These are phyloP conservation scores for Tulasnella sp. DNA, from an alignment of 768 basidiomycete species.

Conservation along the genomic window DNA sequence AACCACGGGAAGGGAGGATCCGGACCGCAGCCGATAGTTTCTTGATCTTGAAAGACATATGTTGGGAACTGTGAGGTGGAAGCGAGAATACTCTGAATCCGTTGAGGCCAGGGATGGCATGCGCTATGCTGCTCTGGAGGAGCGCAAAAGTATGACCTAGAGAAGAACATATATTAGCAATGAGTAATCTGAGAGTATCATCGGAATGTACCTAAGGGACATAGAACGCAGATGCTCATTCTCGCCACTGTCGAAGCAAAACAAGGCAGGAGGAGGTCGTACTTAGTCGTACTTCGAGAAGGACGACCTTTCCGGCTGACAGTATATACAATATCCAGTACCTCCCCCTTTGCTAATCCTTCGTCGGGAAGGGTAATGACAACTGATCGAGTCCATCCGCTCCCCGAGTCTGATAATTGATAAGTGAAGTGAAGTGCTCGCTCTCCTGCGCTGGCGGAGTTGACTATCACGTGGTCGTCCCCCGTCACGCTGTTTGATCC, in stretches of 20 bases:
- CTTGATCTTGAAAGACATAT: slow-evolving; percentile 4
- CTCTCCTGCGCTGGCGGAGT: too few species aligned
- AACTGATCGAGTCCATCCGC: background rate
- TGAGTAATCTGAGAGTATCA: background rate
- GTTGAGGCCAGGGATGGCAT: background rate
- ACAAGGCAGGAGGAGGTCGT: background rate
- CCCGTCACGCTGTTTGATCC: too few species aligned
- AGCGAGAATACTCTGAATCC: background rate
- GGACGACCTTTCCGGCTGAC: background rate
- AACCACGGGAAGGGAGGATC: background rate
- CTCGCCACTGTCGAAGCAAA: slow-evolving; percentile 3
- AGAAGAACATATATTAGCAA: background rate
- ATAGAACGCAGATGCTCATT: background rate
- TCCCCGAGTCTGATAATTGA: too few species aligned
- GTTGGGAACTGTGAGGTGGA: background rate
- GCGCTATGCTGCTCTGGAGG: background rate
- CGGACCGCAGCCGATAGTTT: background rate
- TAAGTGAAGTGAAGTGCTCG: too few species aligned
- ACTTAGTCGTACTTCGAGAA: background rate
- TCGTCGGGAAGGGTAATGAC: background rate
- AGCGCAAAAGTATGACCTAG: background rate
- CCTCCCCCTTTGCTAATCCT: background rate
- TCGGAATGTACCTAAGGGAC: background rate
- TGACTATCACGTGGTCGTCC: too few species aligned
- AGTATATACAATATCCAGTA: slow-evolving; percentile 4